Base-by-base conservation (phyloP, 495 filamentous ascomycete species). In the Geopyxis carbonaria region DNA sequence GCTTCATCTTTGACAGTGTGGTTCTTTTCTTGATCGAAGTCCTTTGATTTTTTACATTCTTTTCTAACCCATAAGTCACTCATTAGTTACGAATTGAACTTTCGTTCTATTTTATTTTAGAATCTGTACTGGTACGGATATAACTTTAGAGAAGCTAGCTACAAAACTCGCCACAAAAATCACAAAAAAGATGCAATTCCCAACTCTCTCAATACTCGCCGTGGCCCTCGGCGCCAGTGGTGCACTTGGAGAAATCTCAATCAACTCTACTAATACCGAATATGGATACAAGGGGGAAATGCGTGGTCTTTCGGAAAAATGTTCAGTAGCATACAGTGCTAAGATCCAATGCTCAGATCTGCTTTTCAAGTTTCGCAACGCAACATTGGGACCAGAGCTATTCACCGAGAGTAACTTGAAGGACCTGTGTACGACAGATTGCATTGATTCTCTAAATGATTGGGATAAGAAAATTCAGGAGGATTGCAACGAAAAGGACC, bases 381-480 rank as follows among this genome's bases (percentile, higher is more conserved):
- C 13, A 4, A 11, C 14, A 5, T 28, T 2, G 4, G 47, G 44
- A n/a, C 34, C 44, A 27, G 31, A 34, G 2, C 29, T 38, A 5
- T 43, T 46, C 44, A 45, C 25, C 7, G 5, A 22, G 5, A 18
- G 25, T 13, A 28, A 32, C 13, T 39, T 46, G 20, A 21, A 33
- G 4, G 20, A 46, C 1, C 23, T 50, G 14, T 48, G 45, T 30
- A 34, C 44, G n/a, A 14, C 28, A 2, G 34, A 29, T 7, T 50
- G 47, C 30, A 35, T 43, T 13, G 19, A 43, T 31, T 39, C 38
- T 18, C 24, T 50, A 15, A 46, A 46, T 9, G n/a, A n/a, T 14
- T 46, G 44, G 39, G 38, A 43, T 14, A 46, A 38, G 20, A 32
- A 34, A 3, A 21, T 46, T 11, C 43, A 46, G 16, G 23, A 46